phyloP scores from a whole-genome alignment of 257 asterid species.

The Solanum chaucha region DNA sequence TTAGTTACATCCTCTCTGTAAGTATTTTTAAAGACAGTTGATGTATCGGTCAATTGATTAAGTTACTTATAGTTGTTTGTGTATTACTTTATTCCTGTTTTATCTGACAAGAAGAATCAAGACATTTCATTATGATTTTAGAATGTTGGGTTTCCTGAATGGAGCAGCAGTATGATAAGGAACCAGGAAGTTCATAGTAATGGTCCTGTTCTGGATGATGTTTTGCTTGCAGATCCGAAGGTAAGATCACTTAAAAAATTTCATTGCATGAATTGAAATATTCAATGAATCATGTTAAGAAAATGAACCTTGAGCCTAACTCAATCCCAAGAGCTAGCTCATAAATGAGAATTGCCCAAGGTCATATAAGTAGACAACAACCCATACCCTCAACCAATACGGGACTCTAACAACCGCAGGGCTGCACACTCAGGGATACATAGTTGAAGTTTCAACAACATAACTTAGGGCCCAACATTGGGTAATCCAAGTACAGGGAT shows the following conservation, averaged over 20 bases:
- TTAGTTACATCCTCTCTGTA: constrained; percentile 66
- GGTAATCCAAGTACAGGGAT: neutral
- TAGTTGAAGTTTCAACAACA: neutral
- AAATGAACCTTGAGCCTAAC: neutral
- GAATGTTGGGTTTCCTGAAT: constrained; percentile 80
- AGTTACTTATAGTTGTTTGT: neutral
- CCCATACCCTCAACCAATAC: neutral
- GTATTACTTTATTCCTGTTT: neutral
- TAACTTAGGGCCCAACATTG: neutral
- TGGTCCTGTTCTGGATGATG: constrained; percentile 92
- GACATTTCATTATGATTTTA: constrained; percentile 10
- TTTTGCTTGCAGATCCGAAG: constrained; percentile 69
- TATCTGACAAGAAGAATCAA: neutral
- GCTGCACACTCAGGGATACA: neutral
- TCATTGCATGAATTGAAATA: neutral
- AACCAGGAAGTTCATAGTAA: constrained; percentile 87
- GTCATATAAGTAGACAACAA: neutral
- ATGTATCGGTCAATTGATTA: neutral
- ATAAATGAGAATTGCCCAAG: neutral
- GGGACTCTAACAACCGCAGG: neutral
- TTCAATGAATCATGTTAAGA: neutral
- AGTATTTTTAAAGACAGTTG: constrained; percentile 10
- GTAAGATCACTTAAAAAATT: constrained; percentile 15
- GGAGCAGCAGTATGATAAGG: constrained; percentile 86
- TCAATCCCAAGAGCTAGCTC: neutral